phyloP scores from a whole-genome alignment of 129 eudicot species.

The Chrysanthemum makinoi region DNA sequence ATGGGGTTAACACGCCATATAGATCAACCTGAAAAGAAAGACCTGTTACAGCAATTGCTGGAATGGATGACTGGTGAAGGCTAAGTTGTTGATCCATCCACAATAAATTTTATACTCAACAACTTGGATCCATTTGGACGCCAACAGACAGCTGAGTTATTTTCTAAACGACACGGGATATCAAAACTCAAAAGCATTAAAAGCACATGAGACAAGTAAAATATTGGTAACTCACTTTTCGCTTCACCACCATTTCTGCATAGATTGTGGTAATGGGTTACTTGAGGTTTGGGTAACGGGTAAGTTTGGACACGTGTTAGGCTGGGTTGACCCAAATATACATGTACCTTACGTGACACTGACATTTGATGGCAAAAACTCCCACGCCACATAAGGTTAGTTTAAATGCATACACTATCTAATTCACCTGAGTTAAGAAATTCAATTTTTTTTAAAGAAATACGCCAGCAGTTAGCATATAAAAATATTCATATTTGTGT shows the following conservation, averaged over 20 bases:
- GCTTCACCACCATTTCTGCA: background rate
- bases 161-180: conserved; percentile 54
- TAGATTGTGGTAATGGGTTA: too few species aligned
- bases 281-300: too few species aligned
- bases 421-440: too few species aligned
- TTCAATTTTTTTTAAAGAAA: too few species aligned
- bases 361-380: background rate
- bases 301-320: too few species aligned
- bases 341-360: background rate
- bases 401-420: too few species aligned
- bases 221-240: conserved; percentile 4
- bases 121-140: conserved; percentile 58
- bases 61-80: conserved; percentile 92
- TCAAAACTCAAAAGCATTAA: conserved; percentile 45
- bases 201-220: conserved; percentile 27
- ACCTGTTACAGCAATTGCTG: conserved; percentile 61
- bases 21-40: conserved; percentile 75
- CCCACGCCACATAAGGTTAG: too few species aligned
- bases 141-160: conserved; percentile 54
- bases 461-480: too few species aligned
- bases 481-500: too few species aligned
- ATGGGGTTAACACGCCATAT: conserved; percentile 67
- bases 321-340: too few species aligned
- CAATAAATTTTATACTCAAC: conserved; percentile 60
- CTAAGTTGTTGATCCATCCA: conserved; percentile 53